Evolutionary conservation across 257 asterid genomes (phyloP).

Genomic region (Solanum chmielewskii): DNA sequence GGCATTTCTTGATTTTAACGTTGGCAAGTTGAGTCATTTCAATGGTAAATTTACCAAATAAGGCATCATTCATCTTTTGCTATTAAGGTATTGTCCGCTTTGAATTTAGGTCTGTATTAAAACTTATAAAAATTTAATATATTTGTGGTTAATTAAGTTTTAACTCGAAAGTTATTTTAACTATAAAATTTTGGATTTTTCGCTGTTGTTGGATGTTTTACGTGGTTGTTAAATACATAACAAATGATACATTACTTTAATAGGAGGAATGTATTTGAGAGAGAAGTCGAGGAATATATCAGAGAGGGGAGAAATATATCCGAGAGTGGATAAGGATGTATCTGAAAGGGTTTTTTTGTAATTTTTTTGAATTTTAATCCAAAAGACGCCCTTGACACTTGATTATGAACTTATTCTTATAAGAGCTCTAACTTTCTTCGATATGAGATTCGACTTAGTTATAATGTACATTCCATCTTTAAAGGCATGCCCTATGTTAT

Average conservation of each 20-base stretch:
- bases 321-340: neutral
- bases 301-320: neutral
- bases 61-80: neutral
- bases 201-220: rapidly evolving
- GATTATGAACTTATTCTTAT: neutral
- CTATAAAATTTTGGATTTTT: no score
- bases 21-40: neutral
- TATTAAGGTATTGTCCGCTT: neutral
- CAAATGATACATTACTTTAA: no score
- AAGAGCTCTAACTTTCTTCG: neutral
- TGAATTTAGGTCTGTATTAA: neutral
- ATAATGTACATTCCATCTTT: neutral
- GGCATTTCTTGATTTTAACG: neutral
- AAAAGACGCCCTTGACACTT: neutral
- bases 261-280: neutral
- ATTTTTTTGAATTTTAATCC: neutral
- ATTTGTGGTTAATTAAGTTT: neutral
- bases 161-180: no score
- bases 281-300: neutral
- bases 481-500: neutral
- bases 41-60: neutral
- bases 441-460: neutral
- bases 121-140: no score
- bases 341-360: no score
- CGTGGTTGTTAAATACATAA: neutral